phyloP scores from a whole-genome alignment of 2,329 filamentous ascomycete genomes.

The Pestalotiopsis sp. region DNA sequence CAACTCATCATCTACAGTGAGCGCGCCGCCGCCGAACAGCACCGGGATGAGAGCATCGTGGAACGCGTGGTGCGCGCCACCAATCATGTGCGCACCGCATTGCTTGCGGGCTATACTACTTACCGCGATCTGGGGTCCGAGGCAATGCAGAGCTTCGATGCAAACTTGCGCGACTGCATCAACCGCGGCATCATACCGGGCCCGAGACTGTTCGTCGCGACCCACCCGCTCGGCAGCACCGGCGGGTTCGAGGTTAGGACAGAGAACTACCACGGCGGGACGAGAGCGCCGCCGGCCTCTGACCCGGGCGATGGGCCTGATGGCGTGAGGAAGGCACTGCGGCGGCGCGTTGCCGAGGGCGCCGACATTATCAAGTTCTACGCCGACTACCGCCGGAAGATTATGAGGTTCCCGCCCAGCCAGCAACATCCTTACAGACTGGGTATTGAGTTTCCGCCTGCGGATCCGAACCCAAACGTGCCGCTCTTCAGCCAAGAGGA shows the following conservation, averaged over 20 bases:
- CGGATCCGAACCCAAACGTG: constrained; percentile 42
- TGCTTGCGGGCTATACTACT: constrained; percentile 61
- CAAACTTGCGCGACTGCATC: constrained; percentile 53
- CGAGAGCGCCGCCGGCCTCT: constrained; percentile 37
- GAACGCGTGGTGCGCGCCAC: constrained; percentile 58
- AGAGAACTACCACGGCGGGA: constrained; percentile 42
- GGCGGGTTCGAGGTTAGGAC: constrained; percentile 51
- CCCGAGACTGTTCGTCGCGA: constrained; percentile 58
- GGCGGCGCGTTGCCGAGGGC: constrained; percentile 47
- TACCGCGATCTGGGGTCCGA: constrained; percentile 60
- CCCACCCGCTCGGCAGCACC: constrained; percentile 50
- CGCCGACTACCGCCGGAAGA: constrained; percentile 48
- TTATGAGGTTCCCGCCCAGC: constrained; percentile 43
- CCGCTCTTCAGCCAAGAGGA: constrained; percentile 50
- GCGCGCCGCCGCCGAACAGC: constrained; percentile 45
- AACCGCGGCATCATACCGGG: constrained; percentile 56
- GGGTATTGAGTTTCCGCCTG: constrained; percentile 38
- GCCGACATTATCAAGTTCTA: constrained; percentile 56
- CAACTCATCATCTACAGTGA: constrained; percentile 30
- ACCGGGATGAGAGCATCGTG: constrained; percentile 60
- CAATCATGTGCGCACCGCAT: constrained; percentile 53
- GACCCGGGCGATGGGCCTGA: constrained; percentile 51
- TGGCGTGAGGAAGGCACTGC: constrained; percentile 47
- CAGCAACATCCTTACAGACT: constrained; percentile 27
- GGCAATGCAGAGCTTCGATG: constrained; percentile 50